A percentile compares a stretch with the other conserved stretches of the same genome.
phyloP scores from a whole-genome alignment of 2,329 filamentous ascomycete species.

The Paraconiothyrium brasiliense region DNA sequence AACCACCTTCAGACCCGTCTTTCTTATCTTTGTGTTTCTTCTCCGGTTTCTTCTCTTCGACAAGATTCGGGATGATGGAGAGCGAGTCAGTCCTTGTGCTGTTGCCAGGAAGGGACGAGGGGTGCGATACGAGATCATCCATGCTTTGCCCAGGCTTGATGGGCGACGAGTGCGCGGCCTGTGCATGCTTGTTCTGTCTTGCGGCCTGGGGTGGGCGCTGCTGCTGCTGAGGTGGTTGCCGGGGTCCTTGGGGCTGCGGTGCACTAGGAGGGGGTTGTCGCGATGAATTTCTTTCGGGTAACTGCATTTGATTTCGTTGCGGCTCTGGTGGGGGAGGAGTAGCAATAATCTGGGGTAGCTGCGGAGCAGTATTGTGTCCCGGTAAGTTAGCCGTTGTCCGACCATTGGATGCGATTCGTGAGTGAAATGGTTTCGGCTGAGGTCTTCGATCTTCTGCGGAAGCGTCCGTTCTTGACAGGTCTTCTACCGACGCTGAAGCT shows the following conservation, averaged over 20 bases:
- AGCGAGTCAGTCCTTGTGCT: constrained; percentile 78
- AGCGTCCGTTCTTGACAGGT: constrained; percentile 28
- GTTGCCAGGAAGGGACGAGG: constrained; percentile 75
- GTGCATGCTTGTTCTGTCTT: constrained; percentile 41
- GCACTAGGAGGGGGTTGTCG: constrained; percentile 47
- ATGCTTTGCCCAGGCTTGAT: constrained; percentile 60
- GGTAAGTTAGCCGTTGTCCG: constrained; percentile 64
- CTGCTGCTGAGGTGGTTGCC: constrained; percentile 27
- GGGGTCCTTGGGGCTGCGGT: constrained; percentile 21
- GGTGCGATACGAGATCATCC: constrained; percentile 71
- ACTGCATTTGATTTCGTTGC: constrained; percentile 45
- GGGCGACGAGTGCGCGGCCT: constrained; percentile 45
- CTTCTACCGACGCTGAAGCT: constrained; percentile 37
- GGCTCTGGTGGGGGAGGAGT: constrained; percentile 60
- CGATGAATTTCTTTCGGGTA: constrained; percentile 64
- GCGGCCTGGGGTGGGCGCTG: constrained; percentile 33
- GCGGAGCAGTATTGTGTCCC: constrained; percentile 50
- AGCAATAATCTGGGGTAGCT: constrained; percentile 71
- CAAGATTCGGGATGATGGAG: constrained; percentile 80
- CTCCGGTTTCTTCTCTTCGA: constrained; percentile 76
- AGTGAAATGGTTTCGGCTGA: constrained; percentile 62
- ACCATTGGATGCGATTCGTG: constrained; percentile 65
- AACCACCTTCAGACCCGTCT: constrained; percentile 69
- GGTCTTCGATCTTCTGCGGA: constrained; percentile 44
- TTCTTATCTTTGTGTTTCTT: constrained; percentile 77